phyloP scores from a whole-genome alignment of 495 filamentous ascomycete genomes.

The Neurospora cerealis region DNA sequence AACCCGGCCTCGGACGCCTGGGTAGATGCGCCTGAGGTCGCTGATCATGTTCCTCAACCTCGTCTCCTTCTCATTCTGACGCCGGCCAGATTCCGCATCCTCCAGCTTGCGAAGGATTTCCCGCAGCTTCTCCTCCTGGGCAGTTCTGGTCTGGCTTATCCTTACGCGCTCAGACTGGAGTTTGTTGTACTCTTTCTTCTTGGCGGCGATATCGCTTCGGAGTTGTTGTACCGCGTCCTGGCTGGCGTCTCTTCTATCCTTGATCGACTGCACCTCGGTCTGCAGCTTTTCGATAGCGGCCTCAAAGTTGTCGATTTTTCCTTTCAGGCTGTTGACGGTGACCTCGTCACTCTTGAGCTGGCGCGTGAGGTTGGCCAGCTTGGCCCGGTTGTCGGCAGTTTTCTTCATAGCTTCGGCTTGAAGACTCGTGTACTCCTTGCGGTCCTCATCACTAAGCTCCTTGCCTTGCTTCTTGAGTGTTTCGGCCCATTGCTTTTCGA shows the following conservation, averaged over 20 bases:
- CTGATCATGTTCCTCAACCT: conserved; percentile 68
- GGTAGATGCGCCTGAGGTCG: conserved; percentile 81
- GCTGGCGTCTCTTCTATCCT: conserved; percentile 52
- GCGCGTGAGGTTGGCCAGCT: conserved; percentile 72
- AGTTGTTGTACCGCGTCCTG: conserved; percentile 54
- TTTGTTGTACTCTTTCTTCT: conserved; percentile 83
- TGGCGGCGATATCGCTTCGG: conserved; percentile 67
- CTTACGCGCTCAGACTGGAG: conserved; percentile 76
- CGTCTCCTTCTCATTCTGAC: conserved; percentile 73
- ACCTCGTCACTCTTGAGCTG: conserved; percentile 84
- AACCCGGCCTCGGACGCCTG: conserved; percentile 81
- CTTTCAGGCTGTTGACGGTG: conserved; percentile 72
- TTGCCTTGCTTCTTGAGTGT: conserved; percentile 74
- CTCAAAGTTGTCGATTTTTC: conserved; percentile 71
- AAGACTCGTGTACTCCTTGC: conserved; percentile 82
- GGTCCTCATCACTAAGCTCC: conserved; percentile 74
- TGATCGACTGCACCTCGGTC: conserved; percentile 57
- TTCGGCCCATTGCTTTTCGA: conserved; percentile 79
- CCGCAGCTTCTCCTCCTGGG: conserved; percentile 83
- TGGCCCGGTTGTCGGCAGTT: conserved; percentile 69
- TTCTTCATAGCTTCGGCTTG: conserved; percentile 79
- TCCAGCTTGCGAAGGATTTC: conserved; percentile 68
- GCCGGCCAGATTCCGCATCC: conserved; percentile 71
- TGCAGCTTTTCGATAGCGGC: conserved; percentile 64
- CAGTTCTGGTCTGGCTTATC: conserved; percentile 66